These are phyloP conservation scores for Coemansia sp. DNA, from an alignment of 192 early-diverging fungal genomes.

Conservation along the genomic window DNA sequence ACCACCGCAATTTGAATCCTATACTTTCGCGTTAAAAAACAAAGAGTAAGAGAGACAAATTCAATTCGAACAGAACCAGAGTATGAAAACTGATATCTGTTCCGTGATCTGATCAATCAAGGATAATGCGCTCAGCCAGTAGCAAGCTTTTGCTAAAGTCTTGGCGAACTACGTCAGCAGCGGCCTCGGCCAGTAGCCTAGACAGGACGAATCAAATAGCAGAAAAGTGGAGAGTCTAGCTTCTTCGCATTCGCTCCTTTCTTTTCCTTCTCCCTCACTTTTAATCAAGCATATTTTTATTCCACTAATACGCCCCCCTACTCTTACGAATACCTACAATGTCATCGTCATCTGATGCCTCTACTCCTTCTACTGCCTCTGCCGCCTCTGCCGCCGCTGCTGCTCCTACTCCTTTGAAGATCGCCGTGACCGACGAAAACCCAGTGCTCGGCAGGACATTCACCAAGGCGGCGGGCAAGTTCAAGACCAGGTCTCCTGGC, in stretches of 20 bases:
- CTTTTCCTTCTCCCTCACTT: not conserved
- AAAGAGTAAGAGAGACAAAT: not conserved
- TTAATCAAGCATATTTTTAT: not conserved
- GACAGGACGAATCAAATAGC: not conserved
- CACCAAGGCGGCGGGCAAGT: constrained; percentile 32
- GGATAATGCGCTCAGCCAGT: not conserved
- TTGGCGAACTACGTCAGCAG: constrained; percentile 1
- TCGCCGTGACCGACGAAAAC: constrained; percentile 19
- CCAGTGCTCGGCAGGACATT: constrained; percentile 28
- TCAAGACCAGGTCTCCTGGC: constrained; percentile 26
- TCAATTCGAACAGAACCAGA: not conserved
- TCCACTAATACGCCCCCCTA: constrained; percentile 6
- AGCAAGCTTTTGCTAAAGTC: not conserved
- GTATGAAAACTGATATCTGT: not conserved
- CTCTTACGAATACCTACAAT: constrained; percentile 7
- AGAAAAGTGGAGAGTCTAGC: not conserved
- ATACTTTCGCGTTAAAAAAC: not conserved
- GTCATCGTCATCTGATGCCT: not conserved
- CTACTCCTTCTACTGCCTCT: not conserved
- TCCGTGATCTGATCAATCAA: not conserved
- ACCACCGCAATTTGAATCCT: not conserved
- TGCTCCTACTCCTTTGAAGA: constrained; percentile 13
- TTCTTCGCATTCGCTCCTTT: not conserved
- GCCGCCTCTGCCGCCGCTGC: not conserved
- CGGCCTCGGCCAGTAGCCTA: not conserved